Conservation (phyloP, 2,329 filamentous ascomycete species). For the Colletotrichum zoysiae region DNA sequence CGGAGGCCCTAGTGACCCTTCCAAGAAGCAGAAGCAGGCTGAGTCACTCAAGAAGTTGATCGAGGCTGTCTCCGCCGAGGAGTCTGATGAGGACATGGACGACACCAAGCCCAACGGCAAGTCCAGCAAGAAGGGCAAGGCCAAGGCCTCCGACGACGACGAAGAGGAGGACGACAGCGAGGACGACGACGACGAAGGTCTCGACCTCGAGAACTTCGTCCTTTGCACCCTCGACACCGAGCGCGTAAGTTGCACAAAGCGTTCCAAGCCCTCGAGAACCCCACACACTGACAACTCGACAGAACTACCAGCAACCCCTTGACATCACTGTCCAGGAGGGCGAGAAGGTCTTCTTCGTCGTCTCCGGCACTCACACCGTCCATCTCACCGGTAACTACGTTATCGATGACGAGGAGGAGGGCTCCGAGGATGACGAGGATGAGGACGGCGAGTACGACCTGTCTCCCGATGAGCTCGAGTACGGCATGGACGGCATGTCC, state of each 20-base stretch:
- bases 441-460: conserved; percentile 84
- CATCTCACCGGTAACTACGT: conserved; percentile 98
- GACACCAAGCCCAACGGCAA: conserved; percentile 73
- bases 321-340: conserved; percentile 92
- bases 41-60: conserved; percentile 84
- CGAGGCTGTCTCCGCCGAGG: conserved; percentile 72
- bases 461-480: conserved; percentile 82
- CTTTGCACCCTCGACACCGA: conserved; percentile 95
- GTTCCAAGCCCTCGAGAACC: neutral
- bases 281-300: conserved; percentile 30
- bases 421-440: conserved; percentile 73
- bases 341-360: conserved; percentile 93
- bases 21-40: conserved; percentile 85
- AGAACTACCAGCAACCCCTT: conserved; percentile 96
- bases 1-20: conserved; percentile 90
- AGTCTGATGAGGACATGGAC: conserved; percentile 79
- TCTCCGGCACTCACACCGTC: conserved; percentile 88
- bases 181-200: conserved; percentile 71
- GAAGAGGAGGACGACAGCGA: conserved; percentile 65
- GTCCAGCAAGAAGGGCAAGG: conserved; percentile 77
- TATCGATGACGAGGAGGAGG: conserved; percentile 74
- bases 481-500: conserved; percentile 79
- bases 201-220: conserved; percentile 88
- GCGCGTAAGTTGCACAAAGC: conserved; percentile 71
- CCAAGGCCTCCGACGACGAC: conserved; percentile 73